Evolutionary conservation across 2,329 filamentous ascomycete species (phyloP).

Genomic region (Xylaria sp.): DNA sequence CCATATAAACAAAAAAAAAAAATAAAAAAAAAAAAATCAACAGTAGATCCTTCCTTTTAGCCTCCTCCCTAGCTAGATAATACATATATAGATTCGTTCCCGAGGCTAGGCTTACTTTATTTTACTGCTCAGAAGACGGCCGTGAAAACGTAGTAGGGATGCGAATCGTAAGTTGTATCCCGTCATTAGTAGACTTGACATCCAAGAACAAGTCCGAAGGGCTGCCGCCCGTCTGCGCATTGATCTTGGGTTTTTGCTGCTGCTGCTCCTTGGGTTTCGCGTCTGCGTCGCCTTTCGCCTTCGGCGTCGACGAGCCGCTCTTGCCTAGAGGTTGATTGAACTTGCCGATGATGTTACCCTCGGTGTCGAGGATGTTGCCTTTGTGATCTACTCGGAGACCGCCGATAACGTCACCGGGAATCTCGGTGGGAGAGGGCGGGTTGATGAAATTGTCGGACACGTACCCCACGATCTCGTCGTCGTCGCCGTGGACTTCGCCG

Average conservation of each 20-base stretch:
- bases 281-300: not conserved
- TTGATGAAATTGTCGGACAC: slow-evolving; percentile 50
- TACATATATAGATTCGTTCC: not conserved
- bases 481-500: slow-evolving; percentile 54
- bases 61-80: not conserved
- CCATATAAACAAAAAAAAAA: too few species aligned
- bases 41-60: not conserved
- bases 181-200: slow-evolving; percentile 61
- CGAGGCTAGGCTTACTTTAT: too few species aligned
- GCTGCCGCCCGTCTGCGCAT: slow-evolving; percentile 47
- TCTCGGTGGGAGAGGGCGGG: slow-evolving; percentile 33
- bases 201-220: slow-evolving; percentile 63
- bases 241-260: slow-evolving; percentile 38
- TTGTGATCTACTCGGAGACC: slow-evolving; percentile 50
- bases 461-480: slow-evolving; percentile 51
- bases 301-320: slow-evolving; percentile 24
- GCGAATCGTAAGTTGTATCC: slow-evolving; percentile 62
- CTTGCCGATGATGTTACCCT: slow-evolving; percentile 53
- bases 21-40: too few species aligned
- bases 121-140: slow-evolving; percentile 29
- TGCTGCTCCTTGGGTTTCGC: slow-evolving; percentile 36
- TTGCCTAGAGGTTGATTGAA: slow-evolving; percentile 50
- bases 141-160: slow-evolving; percentile 61
- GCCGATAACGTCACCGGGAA: slow-evolving; percentile 36
- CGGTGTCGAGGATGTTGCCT: slow-evolving; percentile 53